These are phyloP conservation scores for Pelargonium australe DNA, from an alignment of 441 rosid species.

Conservation along the genomic window DNA sequence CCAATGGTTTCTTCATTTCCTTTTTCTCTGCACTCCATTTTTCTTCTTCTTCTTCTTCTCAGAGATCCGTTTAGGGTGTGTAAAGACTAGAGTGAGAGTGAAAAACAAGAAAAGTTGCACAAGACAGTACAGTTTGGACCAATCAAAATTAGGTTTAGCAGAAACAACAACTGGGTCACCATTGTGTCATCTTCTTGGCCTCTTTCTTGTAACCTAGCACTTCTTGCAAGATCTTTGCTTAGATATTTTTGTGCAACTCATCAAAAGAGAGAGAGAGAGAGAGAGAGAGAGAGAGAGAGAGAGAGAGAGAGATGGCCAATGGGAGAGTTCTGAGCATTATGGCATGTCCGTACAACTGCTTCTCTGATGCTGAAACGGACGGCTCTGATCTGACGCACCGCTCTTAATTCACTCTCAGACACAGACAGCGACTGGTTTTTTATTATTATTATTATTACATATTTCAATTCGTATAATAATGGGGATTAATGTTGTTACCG, in stretches of 20 bases:
- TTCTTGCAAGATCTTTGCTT: slow-evolving; percentile 42
- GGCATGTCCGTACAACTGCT: slow-evolving; percentile 26
- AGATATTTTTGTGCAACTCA: slow-evolving; percentile 32
- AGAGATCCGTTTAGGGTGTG: no score
- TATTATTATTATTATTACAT: no score
- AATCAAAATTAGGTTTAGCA: neutral
- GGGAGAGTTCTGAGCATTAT: slow-evolving; percentile 33
- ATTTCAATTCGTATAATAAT: no score
- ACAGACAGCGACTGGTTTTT: slow-evolving; percentile 13
- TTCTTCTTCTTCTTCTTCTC: no score
- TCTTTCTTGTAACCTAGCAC: slow-evolving; percentile 23
- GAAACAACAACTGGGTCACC: slow-evolving; percentile 15
- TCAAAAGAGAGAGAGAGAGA: slow-evolving; percentile 13
- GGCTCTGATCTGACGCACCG: slow-evolving; percentile 29
- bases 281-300: slow-evolving; percentile 18
- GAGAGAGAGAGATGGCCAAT: slow-evolving; percentile 35
- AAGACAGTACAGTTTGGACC: no score
- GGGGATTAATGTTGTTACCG: slow-evolving; percentile 17
- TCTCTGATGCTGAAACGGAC: slow-evolving; percentile 37
- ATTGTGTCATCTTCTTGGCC: slow-evolving; percentile 30
- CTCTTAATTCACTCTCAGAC: slow-evolving; percentile 23
- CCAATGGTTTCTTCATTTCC: slow-evolving; percentile 40
- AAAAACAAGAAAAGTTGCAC: no score
- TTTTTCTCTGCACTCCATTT: slow-evolving; percentile 2
- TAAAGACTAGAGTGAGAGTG: no score